phyloP scores from a whole-genome alignment of 2,329 filamentous ascomycete genomes.

The Aureobasidium lini region DNA sequence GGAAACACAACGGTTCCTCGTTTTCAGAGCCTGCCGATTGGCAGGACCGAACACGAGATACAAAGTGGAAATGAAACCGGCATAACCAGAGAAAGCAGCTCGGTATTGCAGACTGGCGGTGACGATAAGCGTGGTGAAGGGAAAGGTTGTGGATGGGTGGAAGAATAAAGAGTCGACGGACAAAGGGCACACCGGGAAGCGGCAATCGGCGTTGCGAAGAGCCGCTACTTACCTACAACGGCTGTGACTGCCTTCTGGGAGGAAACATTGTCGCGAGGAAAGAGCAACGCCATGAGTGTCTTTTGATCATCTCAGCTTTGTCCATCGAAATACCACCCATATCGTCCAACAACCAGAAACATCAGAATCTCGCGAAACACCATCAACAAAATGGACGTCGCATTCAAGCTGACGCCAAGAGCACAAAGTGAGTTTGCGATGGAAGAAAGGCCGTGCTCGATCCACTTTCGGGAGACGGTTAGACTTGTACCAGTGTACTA shows the following conservation, averaged over 20 bases:
- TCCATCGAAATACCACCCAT: too few species aligned
- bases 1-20: background rate
- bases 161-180: background rate
- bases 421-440: background rate
- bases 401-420: background rate
- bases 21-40: background rate
- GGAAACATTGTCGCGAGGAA: background rate
- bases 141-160: background rate
- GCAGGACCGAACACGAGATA: background rate
- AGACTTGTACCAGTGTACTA: conserved; percentile 5
- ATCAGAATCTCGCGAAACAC: background rate
- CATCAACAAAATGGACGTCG: too few species aligned
- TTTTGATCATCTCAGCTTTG: background rate
- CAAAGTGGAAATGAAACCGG: background rate
- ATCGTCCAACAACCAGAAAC: background rate
- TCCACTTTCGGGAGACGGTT: conserved; percentile 11
- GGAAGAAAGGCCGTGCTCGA: background rate
- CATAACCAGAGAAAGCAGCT: too few species aligned
- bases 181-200: background rate
- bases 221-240: background rate
- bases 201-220: background rate
- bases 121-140: background rate
- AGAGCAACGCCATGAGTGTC: background rate
- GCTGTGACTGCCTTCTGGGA: background rate
- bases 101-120: background rate